A percentile compares a stretch with the other conserved stretches of the same genome.
phyloP scores from a whole-genome alignment of 129 eudicot species.

The Tagetes patula region DNA sequence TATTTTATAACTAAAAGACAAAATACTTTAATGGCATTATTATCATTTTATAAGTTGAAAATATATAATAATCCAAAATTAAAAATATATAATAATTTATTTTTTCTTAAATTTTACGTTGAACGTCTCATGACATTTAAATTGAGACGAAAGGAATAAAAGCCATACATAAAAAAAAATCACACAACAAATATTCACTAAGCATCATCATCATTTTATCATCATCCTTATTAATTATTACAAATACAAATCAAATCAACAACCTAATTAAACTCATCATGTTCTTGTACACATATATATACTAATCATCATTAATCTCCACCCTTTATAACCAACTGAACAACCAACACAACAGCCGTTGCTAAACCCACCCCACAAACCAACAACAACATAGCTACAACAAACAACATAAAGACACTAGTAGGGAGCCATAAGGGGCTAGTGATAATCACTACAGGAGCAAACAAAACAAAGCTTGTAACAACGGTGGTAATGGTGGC shows the following conservation, averaged over 20 bases:
- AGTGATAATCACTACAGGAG: slow-evolving; percentile 43
- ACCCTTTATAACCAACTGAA: slow-evolving; percentile 21
- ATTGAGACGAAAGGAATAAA: no score
- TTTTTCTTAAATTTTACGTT: no score
- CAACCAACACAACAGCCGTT: slow-evolving; percentile 41
- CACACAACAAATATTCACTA: no score
- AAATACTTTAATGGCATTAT: no score
- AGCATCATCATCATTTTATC: no score
- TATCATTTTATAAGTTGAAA: no score
- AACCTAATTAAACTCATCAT: background rate
- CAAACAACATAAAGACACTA: slow-evolving; percentile 36
- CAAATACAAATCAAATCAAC: background rate
- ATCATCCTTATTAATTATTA: background rate
- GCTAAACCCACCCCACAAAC: slow-evolving; percentile 44
- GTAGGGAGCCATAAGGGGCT: slow-evolving; percentile 64
- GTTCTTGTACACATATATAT: background rate
- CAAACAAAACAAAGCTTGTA: slow-evolving; percentile 41
- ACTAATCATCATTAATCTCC: background rate
- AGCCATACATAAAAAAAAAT: no score
- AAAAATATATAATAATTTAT: no score
- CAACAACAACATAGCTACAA: slow-evolving; percentile 26
- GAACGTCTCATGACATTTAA: no score
- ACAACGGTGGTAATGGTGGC: slow-evolving; percentile 39
- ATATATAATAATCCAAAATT: no score
- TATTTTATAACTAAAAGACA: no score